These are phyloP conservation scores for Tanacetum coccineum DNA, from an alignment of 129 eudicot species.

Conservation along the genomic window DNA sequence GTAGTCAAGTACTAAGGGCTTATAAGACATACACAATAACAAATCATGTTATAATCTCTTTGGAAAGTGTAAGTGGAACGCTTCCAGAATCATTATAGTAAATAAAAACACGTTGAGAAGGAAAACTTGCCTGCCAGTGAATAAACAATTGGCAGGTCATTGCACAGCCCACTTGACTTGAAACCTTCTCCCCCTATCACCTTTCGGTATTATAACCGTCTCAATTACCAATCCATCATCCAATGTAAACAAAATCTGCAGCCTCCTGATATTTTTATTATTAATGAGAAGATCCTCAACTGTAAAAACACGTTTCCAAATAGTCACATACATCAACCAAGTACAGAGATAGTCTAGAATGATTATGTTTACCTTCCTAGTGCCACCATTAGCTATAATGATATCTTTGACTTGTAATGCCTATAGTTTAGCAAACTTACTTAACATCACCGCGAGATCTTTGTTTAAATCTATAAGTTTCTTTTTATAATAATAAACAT, in stretches of 20 bases:
- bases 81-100: background rate
- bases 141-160: slow-evolving; percentile 98
- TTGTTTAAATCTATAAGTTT: slow-evolving; percentile 60
- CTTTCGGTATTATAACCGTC: slow-evolving; percentile 75
- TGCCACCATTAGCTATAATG: slow-evolving; percentile 74
- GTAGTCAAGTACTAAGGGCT: no score
- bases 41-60: no score
- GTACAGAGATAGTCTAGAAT: slow-evolving; percentile 24
- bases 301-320: background rate
- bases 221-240: slow-evolving; percentile 83
- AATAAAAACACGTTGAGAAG: no score
- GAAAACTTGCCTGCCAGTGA: slow-evolving; percentile 96
- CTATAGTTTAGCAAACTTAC: slow-evolving; percentile 60
- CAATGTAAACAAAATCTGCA: slow-evolving; percentile 76
- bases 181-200: slow-evolving; percentile 75
- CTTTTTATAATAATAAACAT: background rate
- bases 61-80: no score
- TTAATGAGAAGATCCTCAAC: slow-evolving; percentile 55
- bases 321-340: slow-evolving; percentile 3
- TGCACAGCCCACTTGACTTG: slow-evolving; percentile 98
- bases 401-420: slow-evolving; percentile 66
- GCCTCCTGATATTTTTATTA: no score
- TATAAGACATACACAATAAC: no score
- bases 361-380: slow-evolving; percentile 91
- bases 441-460: no score